Evolutionary conservation across 1,139 yeast genomes (phyloP).

Genomic region (Suhomyces ambrosiae): DNA sequence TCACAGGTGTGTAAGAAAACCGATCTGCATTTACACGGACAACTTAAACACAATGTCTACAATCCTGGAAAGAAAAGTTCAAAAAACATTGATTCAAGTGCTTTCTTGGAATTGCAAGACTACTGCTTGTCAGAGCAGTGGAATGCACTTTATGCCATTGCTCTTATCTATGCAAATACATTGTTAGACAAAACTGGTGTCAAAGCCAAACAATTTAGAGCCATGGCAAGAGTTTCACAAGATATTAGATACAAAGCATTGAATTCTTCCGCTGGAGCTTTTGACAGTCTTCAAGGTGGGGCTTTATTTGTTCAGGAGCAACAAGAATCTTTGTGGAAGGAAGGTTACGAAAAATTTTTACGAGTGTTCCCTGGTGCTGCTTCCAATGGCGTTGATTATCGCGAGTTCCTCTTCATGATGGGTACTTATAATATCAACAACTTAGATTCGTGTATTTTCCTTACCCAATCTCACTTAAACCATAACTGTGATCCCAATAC

Average conservation of each 20-base stretch:
- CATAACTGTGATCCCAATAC: conserved; percentile 79
- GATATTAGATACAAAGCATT: conserved; percentile 62
- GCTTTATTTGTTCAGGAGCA: conserved; percentile 56
- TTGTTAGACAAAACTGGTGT: conserved; percentile 48
- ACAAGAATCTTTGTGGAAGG: conserved; percentile 61
- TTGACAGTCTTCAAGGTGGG: conserved; percentile 52
- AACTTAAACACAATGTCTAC: conserved; percentile 55
- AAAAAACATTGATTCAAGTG: conserved; percentile 43
- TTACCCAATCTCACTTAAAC: conserved; percentile 69
- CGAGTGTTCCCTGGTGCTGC: conserved; percentile 49
- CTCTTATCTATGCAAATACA: conserved; percentile 54
- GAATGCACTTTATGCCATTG: conserved; percentile 69
- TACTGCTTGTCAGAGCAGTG: conserved; percentile 68
- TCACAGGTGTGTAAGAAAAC: conserved; percentile 59
- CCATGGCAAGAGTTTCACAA: conserved; percentile 74
- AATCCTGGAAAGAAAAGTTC: conserved; percentile 29
- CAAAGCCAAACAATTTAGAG: conserved; percentile 47
- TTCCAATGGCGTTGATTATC: conserved; percentile 40
- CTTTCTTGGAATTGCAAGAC: conserved; percentile 58
- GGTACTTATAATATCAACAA: conserved; percentile 79
- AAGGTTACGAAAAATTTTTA: conserved; percentile 54
- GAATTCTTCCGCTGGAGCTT: conserved; percentile 59
- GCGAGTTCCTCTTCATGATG: conserved; percentile 59
- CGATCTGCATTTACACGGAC: conserved; percentile 54
- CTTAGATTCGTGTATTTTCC: conserved; percentile 62